These are phyloP conservation scores for Phytophthora citrophthora DNA, from an alignment of 352 stramenopile species.

Conservation along the genomic window DNA sequence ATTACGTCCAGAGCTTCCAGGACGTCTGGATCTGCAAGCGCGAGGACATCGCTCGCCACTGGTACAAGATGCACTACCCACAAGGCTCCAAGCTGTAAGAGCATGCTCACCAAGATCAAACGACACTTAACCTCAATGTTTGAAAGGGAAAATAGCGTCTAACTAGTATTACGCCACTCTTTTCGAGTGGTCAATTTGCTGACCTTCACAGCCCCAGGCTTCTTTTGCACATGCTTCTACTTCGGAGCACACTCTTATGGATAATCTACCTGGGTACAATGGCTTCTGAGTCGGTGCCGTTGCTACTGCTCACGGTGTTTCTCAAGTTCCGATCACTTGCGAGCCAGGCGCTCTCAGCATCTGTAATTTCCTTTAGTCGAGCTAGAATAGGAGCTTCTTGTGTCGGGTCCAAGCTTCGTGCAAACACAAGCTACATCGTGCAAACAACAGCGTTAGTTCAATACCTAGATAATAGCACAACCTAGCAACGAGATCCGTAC, in stretches of 20 bases:
- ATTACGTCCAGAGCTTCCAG: conserved; percentile 91
- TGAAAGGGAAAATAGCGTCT: conserved; percentile 25
- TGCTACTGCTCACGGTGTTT: conserved; percentile 30
- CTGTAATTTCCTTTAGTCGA: conserved; percentile 70
- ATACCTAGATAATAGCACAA: background rate
- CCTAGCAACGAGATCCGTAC: conserved; percentile 34
- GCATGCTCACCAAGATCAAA: too few relatives aligned
- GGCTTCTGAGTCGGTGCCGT: conserved; percentile 28
- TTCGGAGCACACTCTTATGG: conserved; percentile 6
- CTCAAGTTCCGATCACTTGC: conserved; percentile 57
- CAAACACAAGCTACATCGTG: conserved; percentile 64
- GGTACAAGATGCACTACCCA: conserved; percentile 91
- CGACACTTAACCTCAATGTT: too few relatives aligned
- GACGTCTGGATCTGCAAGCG: conserved; percentile 94
- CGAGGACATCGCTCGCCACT: conserved; percentile 95
- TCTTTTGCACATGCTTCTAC: conserved; percentile 22
- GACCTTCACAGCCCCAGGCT: conserved; percentile 9
- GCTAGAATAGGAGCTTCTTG: conserved; percentile 67
- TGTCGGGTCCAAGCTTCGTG: conserved; percentile 75
- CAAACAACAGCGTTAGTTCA: conserved; percentile 10
- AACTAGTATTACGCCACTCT: conserved; percentile 40
- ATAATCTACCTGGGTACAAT: conserved; percentile 49
- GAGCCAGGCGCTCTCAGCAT: conserved; percentile 76
- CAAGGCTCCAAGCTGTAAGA: conserved; percentile 57
- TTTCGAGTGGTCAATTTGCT: conserved; percentile 27